Evolutionary conservation across 148 eudicot species (phyloP), one percentile per base, ranked within the genome.

Genomic region (Arctostaphylos glauca): DNA sequence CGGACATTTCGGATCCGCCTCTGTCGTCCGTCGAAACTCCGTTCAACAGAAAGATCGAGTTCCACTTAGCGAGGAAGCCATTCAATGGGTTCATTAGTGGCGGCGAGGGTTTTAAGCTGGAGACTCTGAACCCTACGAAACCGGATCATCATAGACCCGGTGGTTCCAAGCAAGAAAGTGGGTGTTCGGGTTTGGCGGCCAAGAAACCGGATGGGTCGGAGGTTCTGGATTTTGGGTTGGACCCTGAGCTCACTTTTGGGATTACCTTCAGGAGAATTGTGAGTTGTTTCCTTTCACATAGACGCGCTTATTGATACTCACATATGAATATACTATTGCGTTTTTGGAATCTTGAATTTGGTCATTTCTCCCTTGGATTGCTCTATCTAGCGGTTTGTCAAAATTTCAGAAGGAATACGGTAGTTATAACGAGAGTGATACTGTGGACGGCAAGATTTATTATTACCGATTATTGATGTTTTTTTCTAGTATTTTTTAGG

Each of bases 231-330:
- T 71, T 49, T 56, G 86, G 85, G 59, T 48, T 87, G 80, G 97
- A 91, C 82, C 89, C 92, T 13, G 93, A 91, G 80, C 86, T 95
- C 70, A 81, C 83, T 38, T 87, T 89, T 46, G 83, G 91, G 71
- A 88, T 93, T 67, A 86, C 92, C 71, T 84, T 89, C 9, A 87
- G 86, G 41, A 86, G 93, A 79, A 94, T 94, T 80, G 96, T 93
- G 85, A 90, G 97, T 59, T 81, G 19, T 55, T 18, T 59, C 16
- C 21, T 16, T 15, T 16, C 18, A 59, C 7, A 10, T 59, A 18
- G 64, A 59, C 64, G 21, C n/a, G 18, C 18, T 6, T 59, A 59
- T 15, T 59, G 6, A 9, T 38, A 31, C 2, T 25, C 5, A 5
- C 6, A 8, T 13, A 14, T 56, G 43, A 6, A 15, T 19, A 2